Evolutionary conservation across 2,329 filamentous ascomycete species (phyloP), one percentile per base, ranked within the genome.

Genomic region (Xylaria polymorpha): DNA sequence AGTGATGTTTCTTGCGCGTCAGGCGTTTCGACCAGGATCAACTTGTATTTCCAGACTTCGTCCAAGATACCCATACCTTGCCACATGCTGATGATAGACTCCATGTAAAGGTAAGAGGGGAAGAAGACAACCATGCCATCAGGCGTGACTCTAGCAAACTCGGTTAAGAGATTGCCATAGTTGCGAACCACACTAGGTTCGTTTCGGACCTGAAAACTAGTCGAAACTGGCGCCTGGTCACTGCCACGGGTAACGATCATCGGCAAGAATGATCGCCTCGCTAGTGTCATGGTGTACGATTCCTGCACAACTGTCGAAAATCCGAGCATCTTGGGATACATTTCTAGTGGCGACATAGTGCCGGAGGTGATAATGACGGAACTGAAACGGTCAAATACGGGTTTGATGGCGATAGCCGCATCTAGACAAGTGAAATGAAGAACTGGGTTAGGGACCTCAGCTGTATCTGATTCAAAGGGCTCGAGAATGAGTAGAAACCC

Each of bases 71-170:
- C 94, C 94, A 98, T 98, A 64, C 94, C 94, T 80, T 99, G 96
- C 96, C 96, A 99, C 90, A 97, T 97, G 79, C 92, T 95, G 79
- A 99, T 98, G 79, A 98, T 98, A 61, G 92, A 96, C 79, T 99
- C 96, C 96, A 99, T 98, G 83, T 99, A 99, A 1, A 99, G 87
- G 76, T 99, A 99, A 0, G 94, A 97, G 0, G 96, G 97, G 79
- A 99, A 99, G 85, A 99, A 99, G 46, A 99, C 96, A n/a, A 99
- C 96, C 80, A 99, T 91, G 39, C 96, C 96, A 76, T 99, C 96
- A 0, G 96, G 97, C 0, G 96, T 99, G 72, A 98, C 91, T 80
- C 95, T 97, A 63, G 94, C 93, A 79, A 99, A 98, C 79, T 99
- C 96, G 8, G 94, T 96, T 39, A 99, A 85, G 1, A 99, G 86